A percentile compares a stretch with the other conserved stretches of the same genome.
Evolutionary conservation across 305 asterid genomes (phyloP).

Genomic region (Coffea humblotiana): DNA sequence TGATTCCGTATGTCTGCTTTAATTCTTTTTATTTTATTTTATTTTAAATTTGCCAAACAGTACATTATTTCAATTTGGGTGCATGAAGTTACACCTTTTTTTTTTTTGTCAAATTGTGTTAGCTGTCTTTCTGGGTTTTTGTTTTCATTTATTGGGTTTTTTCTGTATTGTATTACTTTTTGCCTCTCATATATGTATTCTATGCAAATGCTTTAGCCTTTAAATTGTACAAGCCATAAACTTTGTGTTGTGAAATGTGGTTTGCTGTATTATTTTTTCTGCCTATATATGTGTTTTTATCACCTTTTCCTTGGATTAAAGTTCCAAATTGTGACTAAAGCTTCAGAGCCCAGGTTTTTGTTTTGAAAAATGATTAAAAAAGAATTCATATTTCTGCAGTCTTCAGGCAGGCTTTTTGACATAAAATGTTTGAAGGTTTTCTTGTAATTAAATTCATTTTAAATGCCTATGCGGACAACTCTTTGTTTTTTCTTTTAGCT

Average conservation of each 20-base stretch:
- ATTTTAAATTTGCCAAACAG: background rate
- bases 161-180: background rate
- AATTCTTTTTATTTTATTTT: background rate
- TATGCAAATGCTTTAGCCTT: background rate
- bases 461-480: background rate
- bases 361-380: too few relatives aligned
- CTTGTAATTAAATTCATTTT: background rate
- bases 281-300: too few relatives aligned
- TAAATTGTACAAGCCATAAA: background rate
- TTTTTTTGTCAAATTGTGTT: background rate
- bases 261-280: too few relatives aligned
- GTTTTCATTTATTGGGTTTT: background rate
- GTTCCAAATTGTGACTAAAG: too few relatives aligned
- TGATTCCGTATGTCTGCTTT: slow-evolving; percentile 57
- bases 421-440: too few relatives aligned
- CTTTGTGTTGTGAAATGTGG: background rate
- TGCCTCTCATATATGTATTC: background rate
- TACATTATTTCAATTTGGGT: background rate
- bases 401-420: background rate
- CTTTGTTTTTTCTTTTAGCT: background rate
- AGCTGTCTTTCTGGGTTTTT: background rate
- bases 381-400: too few relatives aligned
- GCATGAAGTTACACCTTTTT: background rate
- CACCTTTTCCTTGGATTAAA: too few relatives aligned
- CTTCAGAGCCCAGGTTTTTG: too few relatives aligned